Conservation (phyloP, 75 land plant species). For the Selaginella moellendorffii region DNA sequence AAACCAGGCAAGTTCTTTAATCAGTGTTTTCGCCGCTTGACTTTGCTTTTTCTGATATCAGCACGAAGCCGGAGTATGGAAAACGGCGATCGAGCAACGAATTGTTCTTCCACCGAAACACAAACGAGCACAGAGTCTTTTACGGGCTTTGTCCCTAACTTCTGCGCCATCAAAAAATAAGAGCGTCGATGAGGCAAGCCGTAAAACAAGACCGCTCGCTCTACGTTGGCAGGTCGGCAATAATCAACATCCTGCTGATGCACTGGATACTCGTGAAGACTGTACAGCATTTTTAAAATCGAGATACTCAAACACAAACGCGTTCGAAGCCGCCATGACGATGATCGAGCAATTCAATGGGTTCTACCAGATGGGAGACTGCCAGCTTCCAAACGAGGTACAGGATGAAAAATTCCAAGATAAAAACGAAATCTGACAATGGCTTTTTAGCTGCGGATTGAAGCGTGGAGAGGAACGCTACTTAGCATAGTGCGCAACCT, state of each 20-base stretch:
- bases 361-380: conserved; percentile 34
- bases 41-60: background rate
- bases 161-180: background rate
- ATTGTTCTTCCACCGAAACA: background rate
- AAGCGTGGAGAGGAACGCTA: conserved; percentile 33
- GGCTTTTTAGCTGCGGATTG: conserved; percentile 18
- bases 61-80: conserved; percentile 10
- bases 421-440: no score
- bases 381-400: conserved; percentile 28
- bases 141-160: background rate
- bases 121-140: background rate
- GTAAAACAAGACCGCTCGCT: conserved; percentile 9
- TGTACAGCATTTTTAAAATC: conserved; percentile 31
- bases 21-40: no score
- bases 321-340: conserved; percentile 19
- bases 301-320: conserved; percentile 18
- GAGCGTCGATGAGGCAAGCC: conserved; percentile 10
- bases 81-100: conserved; percentile 2
- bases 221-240: background rate
- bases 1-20: conserved; percentile 2
- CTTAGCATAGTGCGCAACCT: conserved; percentile 26
- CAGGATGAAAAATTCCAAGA: no score
- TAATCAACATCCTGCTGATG: background rate
- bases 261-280: conserved; percentile 26
- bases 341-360: conserved; percentile 37